These are phyloP conservation scores for Carex pumila DNA, from an alignment of 176 grass and related monocot species.

Conservation along the genomic window DNA sequence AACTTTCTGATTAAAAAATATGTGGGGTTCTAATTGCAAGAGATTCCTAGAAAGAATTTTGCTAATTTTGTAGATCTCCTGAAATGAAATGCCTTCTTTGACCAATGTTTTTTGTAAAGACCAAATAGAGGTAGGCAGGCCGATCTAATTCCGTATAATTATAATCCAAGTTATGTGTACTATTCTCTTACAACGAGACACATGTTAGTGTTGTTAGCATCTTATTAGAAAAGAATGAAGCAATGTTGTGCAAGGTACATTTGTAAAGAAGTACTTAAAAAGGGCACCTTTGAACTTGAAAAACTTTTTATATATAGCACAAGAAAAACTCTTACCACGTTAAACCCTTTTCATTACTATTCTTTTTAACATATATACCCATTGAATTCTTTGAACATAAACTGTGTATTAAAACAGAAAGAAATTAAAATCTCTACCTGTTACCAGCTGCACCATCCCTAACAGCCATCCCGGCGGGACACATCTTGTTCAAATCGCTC, in stretches of 20 bases:
- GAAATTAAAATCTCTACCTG: not conserved
- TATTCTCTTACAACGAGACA: not conserved
- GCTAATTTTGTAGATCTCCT: not conserved
- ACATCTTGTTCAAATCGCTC: constrained; percentile 85
- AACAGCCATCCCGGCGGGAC: constrained; percentile 63
- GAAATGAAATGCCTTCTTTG: not conserved
- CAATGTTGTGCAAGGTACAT: not conserved
- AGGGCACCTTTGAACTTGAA: not conserved
- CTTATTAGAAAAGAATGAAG: not conserved
- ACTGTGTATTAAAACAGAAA: not conserved
- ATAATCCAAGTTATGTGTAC: not conserved
- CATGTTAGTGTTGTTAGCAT: not conserved
- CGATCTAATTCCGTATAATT: not conserved
- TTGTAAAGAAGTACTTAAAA: not conserved
- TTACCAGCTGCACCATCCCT: constrained; percentile 28
- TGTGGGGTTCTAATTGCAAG: not conserved
- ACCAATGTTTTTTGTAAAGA: not conserved
- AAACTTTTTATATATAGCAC: not conserved
- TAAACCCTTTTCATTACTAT: not conserved
- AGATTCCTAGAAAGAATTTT: not conserved
- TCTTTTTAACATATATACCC: not conserved
- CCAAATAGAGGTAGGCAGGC: not conserved
- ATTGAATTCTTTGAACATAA: not conserved
- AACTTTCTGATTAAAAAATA: not conserved
- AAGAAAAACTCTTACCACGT: not conserved